Conservation (phyloP, 2,329 filamentous ascomycete genomes). For the Colletotrichum sp. region DNA sequence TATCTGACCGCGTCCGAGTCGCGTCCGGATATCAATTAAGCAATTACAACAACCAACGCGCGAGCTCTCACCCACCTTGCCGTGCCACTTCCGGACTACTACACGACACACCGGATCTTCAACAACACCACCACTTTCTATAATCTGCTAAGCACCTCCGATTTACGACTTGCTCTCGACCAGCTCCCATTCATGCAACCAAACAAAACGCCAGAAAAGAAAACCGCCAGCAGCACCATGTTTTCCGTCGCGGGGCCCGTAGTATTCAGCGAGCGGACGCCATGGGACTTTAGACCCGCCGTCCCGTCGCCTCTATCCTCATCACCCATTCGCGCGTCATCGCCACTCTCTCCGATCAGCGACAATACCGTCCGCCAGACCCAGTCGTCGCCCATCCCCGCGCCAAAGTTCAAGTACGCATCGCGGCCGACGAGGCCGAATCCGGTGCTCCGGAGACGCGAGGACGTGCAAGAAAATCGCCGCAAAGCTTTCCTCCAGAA, state of each 20-base stretch:
- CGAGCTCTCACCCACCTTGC: neutral
- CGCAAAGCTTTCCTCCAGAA: constrained; percentile 73
- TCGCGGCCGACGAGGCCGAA: constrained; percentile 65
- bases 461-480: constrained; percentile 68
- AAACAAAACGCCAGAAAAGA: constrained; percentile 29
- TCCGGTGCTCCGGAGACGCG: constrained; percentile 63
- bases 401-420: constrained; percentile 53
- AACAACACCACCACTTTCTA: neutral
- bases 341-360: constrained; percentile 48
- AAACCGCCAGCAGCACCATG: constrained; percentile 34
- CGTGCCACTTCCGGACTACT: neutral
- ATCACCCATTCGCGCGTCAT: constrained; percentile 60
- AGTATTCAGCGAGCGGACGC: constrained; percentile 44
- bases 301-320: constrained; percentile 64
- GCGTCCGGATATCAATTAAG: constrained; percentile 11
- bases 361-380: constrained; percentile 45
- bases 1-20: constrained; percentile 7
- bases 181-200: constrained; percentile 33
- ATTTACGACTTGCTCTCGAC: neutral
- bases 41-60: neutral
- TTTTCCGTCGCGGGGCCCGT: constrained; percentile 43
- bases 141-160: neutral
- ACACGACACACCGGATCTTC: neutral
- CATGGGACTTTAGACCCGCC: constrained; percentile 50
- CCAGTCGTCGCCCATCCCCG: constrained; percentile 50